Evolutionary conservation across 345 rosid species (phyloP).

Genomic region (Angophora floribunda): DNA sequence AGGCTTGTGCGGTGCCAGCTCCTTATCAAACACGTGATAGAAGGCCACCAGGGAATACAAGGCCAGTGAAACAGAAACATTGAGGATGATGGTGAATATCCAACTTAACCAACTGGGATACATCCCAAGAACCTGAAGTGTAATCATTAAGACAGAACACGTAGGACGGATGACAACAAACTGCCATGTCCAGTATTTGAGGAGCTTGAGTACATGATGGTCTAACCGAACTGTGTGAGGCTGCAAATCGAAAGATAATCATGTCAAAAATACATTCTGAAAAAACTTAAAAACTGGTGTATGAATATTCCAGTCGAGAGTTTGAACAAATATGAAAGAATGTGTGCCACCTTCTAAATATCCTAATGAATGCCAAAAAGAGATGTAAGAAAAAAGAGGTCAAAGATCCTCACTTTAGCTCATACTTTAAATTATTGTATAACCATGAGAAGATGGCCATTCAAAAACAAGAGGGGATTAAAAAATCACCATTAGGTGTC

Average conservation of each 20-base stretch:
- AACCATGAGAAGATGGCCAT: neutral
- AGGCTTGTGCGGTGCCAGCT: constrained; percentile 86
- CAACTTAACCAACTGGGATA: constrained; percentile 96
- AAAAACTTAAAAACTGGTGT: neutral
- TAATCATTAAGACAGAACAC: constrained; percentile 80
- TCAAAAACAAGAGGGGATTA: neutral
- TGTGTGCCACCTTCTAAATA: neutral
- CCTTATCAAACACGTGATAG: constrained; percentile 94
- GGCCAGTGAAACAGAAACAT: constrained; percentile 82
- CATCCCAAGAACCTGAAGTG: constrained; percentile 46
- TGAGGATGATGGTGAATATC: constrained; percentile 84
- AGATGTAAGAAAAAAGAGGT: neutral
- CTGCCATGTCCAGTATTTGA: constrained; percentile 98
- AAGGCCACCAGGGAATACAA: constrained; percentile 76
- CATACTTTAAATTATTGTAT: neutral
- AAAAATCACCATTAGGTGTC: neutral
- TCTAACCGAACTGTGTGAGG: constrained; percentile 66
- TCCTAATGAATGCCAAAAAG: neutral
- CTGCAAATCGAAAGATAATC: constrained; percentile 28
- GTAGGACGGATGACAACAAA: constrained; percentile 78
- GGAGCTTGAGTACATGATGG: constrained; percentile 57
- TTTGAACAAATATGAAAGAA: neutral
- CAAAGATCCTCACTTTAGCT: neutral
- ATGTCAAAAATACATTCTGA: neutral
- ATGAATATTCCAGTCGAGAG: neutral